Base-by-base conservation (phyloP, 176 grass and related monocot genomes). In the Carex scoparia region DNA sequence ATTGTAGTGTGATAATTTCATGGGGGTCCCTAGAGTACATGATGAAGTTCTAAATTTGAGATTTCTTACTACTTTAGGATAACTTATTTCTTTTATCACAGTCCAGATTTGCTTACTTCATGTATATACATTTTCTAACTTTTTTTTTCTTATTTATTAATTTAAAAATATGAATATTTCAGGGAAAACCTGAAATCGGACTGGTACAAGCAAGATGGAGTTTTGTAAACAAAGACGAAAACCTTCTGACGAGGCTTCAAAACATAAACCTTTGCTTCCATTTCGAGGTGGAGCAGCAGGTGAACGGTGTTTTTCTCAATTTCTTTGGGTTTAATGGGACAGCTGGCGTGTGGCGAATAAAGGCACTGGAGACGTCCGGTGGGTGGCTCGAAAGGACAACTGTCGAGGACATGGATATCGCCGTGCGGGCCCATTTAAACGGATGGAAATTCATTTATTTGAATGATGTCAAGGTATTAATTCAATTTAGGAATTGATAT, bases 321-420 rank as follows among this genome's bases (percentile, higher is more conserved):
- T 95, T 95, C 80, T 95, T 95, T 30, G 91, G 94, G 12, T 95
- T 95, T 54, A 95, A 95, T 27, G 91, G 94, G 73, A 95, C 91
- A 59, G 94, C 91, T 2, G 94, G 94, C 10, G 91, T 95, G 2
- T 95, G 94, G 94, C 93, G 94, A 77, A 93, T 95, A 69, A 87
- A 88, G 65, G 94, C 94, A 75, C 81, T 95, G 48, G 93, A 95
- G 82, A 91, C 88, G 8, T 95, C 93, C 7, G 93, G 93, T 44
- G 93, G 93, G 28, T 95, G 94, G 94, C 85, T 95, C 0, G 94
- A 95, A 79, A 91, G 94, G 64, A 95, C 91, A 18, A 95, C 91
- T 0, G 91, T 95, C 3, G 94, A 95, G 75, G 93, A 95, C 81
- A 95, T 95, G 93, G 93, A 95, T 69, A 92, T 95, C 0, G 93